These are phyloP conservation scores for Bothriochloa decipiens DNA, from an alignment of 176 grass and related monocot genomes.

Conservation along the genomic window DNA sequence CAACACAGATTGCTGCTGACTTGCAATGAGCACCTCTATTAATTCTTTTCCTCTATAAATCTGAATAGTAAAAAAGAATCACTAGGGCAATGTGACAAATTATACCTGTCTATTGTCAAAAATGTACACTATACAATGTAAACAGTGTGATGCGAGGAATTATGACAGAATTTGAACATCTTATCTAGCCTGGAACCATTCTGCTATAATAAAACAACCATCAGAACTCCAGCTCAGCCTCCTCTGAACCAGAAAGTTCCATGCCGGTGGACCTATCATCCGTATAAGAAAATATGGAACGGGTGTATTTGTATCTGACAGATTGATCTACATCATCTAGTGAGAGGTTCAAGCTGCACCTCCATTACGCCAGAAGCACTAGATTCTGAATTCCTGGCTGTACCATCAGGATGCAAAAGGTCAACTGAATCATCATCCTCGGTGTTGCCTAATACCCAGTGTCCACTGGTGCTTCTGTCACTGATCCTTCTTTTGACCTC, in stretches of 20 bases:
- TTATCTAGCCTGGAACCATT: conserved; percentile 39
- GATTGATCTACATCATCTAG: conserved; percentile 51
- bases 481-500: conserved; percentile 52
- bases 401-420: conserved; percentile 67
- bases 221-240: conserved; percentile 19
- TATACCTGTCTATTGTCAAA: conserved; percentile 49
- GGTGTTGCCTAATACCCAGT: conserved; percentile 80
- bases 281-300: conserved; percentile 17
- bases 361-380: conserved; percentile 64
- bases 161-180: conserved; percentile 36
- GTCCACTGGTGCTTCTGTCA: conserved; percentile 48
- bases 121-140: conserved; percentile 71
- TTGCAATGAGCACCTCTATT: conserved; percentile 17
- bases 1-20: not conserved
- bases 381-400: conserved; percentile 55
- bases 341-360: conserved; percentile 83
- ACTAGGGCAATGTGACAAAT: conserved; percentile 26
- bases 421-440: conserved; percentile 89
- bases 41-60: conserved; percentile 45
- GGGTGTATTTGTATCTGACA: conserved; percentile 38
- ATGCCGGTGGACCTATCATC: conserved; percentile 27
- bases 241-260: conserved; percentile 16
- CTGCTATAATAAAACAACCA: conserved; percentile 15
- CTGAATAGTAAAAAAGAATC: conserved; percentile 51
- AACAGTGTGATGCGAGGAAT: conserved; percentile 29